Evolutionary conservation across 2,329 filamentous ascomycete genomes (phyloP).

Genomic region (Thermochaetoides dissita): DNA sequence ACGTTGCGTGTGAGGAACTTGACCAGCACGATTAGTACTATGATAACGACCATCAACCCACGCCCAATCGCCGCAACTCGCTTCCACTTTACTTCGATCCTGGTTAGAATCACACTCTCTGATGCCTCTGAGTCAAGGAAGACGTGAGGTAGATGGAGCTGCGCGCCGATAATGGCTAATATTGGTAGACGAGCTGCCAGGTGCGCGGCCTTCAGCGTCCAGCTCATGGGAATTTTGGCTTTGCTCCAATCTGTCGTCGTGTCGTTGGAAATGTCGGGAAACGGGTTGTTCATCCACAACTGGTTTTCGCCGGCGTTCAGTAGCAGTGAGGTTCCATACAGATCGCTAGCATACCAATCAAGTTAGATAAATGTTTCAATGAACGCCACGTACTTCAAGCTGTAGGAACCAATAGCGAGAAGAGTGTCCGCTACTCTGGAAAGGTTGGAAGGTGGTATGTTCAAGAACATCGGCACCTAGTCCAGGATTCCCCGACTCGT

Average conservation of each 20-base stretch:
- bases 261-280: not conserved
- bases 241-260: not conserved
- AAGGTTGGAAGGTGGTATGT: not conserved
- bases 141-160: not conserved
- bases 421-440: not conserved
- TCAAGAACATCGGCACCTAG: not conserved
- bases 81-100: slow-evolving; percentile 4
- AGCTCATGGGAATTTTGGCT: not conserved
- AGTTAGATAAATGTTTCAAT: not conserved
- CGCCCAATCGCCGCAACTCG: not conserved
- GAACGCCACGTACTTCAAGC: not conserved
- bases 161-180: slow-evolving; percentile 2
- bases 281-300: not conserved
- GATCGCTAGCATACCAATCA: not conserved
- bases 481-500: not conserved
- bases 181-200: slow-evolving; percentile 2
- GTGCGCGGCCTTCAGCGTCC: not conserved
- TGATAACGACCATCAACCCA: not conserved
- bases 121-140: slow-evolving; percentile 1
- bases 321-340: not conserved
- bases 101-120: not conserved
- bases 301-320: not conserved
- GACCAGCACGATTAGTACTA: not conserved
- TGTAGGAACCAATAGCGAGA: not conserved
- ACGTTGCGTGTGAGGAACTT: not conserved